Evolutionary conservation across 1,139 yeast genomes (phyloP), one percentile per base, ranked within the genome.

Genomic region (Yamadazyma siamensis): DNA sequence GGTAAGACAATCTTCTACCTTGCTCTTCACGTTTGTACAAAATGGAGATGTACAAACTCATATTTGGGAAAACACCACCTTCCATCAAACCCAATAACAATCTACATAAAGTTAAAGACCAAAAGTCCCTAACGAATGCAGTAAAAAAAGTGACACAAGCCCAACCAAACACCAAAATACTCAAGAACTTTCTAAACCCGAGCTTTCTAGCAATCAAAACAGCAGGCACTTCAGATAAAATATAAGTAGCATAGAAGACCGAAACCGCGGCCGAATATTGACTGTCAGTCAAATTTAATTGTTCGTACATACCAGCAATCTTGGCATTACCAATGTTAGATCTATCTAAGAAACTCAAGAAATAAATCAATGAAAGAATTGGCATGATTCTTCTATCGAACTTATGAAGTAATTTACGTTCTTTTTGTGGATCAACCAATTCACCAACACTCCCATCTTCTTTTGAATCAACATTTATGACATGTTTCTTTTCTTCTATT

Each of bases 1-100:
- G 57, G 31, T 52, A 58, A 3, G 73, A 64, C 36, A 67, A 59
- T 36, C 75, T 53, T 28, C 53, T 50, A 2, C 69, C 27, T 26
- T 30, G 33, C 14, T 28, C 31, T 23, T 28, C 22, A 14, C 31
- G 25, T 13, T 28, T 28, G 15, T 28, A 28, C 11, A 28, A 15
- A n/a, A 28, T 15, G 13, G 31, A 28, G 19, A 28, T 28, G 26
- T 28, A 28, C n/a, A 28, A 21, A 22, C 29, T 22, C 34, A 69
- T 55, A 13, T 66, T 55, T 2, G 75, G 73, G 39, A 41, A 43
- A 43, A 44, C 47, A 23, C 49, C 41, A 13, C 50, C 47, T 40
- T 52, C 57, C 31, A 49, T 44, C 5, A 38, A 27, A 10, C 57
- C 57, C 11, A 52, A 30, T n/a, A 52, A 35, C n/a, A 50, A 25